Conservation (phyloP, 1,139 yeast species). For the Yamadazyma dendronema region DNA sequence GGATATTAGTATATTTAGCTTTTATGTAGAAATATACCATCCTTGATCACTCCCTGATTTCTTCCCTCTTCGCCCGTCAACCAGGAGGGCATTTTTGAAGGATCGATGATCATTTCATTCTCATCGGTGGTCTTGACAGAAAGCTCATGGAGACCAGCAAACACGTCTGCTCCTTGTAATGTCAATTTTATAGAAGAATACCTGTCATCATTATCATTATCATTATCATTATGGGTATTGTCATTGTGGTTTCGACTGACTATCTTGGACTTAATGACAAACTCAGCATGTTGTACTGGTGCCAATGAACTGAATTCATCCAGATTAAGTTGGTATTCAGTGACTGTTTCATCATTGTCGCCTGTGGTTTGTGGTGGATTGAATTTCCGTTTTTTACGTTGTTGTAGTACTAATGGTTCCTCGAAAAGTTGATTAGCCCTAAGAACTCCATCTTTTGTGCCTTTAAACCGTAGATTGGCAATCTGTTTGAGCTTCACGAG, state of each 20-base stretch:
- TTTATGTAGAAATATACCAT: constrained; percentile 33
- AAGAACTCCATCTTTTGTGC: constrained; percentile 35
- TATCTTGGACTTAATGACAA: constrained; percentile 23
- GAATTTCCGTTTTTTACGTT: constrained; percentile 8
- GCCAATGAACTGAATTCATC: constrained; percentile 48
- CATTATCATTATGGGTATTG: no score
- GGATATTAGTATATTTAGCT: constrained; percentile 22
- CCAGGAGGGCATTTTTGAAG: constrained; percentile 67
- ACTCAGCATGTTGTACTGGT: constrained; percentile 54
- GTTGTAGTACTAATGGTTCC: constrained; percentile 19
- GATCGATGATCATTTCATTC: constrained; percentile 46
- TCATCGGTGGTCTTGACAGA: constrained; percentile 37
- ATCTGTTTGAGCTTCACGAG: constrained; percentile 1
- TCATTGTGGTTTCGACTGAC: no score
- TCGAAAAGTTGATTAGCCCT: constrained; percentile 37
- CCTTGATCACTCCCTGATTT: constrained; percentile 43
- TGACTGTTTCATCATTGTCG: constrained; percentile 20
- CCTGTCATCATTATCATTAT: constrained; percentile 17
- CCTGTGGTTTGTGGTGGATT: constrained; percentile 15
- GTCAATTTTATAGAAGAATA: constrained; percentile 42
- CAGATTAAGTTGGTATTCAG: constrained; percentile 10
- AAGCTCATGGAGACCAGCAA: constrained; percentile 76
- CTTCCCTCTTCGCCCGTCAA: constrained; percentile 74
- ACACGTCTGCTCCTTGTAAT: constrained; percentile 70
- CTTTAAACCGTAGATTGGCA: constrained; percentile 60